Evolutionary conservation across 2,329 filamentous ascomycete genomes (phyloP).

Genomic region (Nemania diffusa): DNA sequence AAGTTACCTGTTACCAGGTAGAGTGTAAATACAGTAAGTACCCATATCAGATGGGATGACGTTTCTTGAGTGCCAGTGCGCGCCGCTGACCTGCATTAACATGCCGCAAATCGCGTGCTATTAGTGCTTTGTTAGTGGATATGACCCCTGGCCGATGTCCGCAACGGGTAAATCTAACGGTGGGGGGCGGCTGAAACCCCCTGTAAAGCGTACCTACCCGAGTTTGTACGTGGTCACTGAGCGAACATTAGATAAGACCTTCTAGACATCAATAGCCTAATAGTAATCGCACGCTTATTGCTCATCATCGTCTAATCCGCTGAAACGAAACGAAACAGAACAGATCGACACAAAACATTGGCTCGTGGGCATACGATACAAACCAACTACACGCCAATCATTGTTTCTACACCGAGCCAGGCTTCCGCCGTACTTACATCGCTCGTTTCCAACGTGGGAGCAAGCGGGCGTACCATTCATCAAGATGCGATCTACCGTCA

Average conservation of each 20-base stretch:
- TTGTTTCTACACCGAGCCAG: background rate
- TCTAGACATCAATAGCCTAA: background rate
- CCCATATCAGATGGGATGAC: constrained; percentile 16
- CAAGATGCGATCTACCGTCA: constrained; percentile 48
- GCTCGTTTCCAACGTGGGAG: background rate
- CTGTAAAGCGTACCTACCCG: background rate
- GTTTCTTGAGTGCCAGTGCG: constrained; percentile 8
- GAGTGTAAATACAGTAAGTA: no score
- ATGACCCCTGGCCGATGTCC: constrained; percentile 13
- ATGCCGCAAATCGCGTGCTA: constrained; percentile 1
- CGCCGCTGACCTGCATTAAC: background rate
- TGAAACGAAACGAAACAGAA: background rate
- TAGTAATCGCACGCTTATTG: background rate
- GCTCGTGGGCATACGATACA: background rate
- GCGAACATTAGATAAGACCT: background rate
- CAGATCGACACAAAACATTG: background rate
- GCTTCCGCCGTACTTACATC: background rate
- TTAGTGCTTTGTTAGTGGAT: constrained; percentile 23
- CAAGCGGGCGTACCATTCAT: background rate
- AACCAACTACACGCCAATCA: background rate
- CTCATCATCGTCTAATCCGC: background rate
- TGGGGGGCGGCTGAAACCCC: constrained; percentile 22
- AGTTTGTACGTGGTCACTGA: background rate
- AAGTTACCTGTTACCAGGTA: no score
- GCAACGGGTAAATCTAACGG: constrained; percentile 19